These are phyloP conservation scores for Dentipellis sp. DNA, from an alignment of 768 basidiomycete species.

Conservation along the genomic window DNA sequence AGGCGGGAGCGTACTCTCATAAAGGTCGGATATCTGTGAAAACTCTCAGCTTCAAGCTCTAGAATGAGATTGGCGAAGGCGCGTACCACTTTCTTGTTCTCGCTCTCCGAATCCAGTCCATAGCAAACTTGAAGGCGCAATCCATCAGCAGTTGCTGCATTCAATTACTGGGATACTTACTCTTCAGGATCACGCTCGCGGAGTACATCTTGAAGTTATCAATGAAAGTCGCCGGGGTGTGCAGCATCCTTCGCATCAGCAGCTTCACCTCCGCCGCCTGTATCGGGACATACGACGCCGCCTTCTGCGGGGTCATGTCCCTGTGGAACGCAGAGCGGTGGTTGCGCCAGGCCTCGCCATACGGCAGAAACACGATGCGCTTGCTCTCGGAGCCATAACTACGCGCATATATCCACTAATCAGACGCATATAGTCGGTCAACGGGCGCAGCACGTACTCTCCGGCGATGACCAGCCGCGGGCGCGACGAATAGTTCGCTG, in stretches of 20 bases:
- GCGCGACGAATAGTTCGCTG: neutral
- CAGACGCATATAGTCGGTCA: neutral
- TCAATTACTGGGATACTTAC: neutral
- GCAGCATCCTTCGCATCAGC: neutral
- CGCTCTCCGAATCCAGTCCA: neutral
- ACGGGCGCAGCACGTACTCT: neutral
- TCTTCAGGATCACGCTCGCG: neutral
- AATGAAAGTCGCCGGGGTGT: neutral
- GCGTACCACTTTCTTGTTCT: neutral
- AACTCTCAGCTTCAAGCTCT: neutral
- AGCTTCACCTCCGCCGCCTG: neutral
- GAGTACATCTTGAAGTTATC: neutral
- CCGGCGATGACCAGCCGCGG: neutral
- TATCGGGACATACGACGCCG: neutral
- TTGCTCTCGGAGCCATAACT: neutral
- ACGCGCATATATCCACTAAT: neutral
- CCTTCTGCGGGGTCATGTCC: neutral
- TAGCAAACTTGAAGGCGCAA: neutral
- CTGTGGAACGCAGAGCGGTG: neutral
- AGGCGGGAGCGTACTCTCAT: neutral
- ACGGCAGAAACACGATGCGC: neutral
- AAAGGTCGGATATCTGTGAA: neutral
- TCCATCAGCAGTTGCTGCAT: neutral
- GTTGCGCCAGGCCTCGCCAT: neutral
- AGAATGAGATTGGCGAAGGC: neutral